These are phyloP conservation scores for Cyclocybe aegerita DNA, from an alignment of 768 basidiomycete genomes.

Conservation along the genomic window DNA sequence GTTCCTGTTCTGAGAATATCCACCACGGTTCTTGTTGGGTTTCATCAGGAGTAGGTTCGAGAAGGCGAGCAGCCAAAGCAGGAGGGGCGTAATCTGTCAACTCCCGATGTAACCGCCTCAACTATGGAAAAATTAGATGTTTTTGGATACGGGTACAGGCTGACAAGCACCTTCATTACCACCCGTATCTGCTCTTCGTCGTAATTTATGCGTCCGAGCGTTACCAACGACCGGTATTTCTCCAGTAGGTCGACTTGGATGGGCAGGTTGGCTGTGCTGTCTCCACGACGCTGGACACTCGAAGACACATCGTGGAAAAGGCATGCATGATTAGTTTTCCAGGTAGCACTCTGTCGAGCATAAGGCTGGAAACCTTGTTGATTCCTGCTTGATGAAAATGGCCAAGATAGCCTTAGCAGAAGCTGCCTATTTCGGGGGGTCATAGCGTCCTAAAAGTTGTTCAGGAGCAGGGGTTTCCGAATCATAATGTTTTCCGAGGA, in stretches of 20 bases:
- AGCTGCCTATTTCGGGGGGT: too few species aligned
- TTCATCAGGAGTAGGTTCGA: constrained; percentile 23
- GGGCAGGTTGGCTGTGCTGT: constrained; percentile 10
- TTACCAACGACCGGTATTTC: constrained; percentile 45
- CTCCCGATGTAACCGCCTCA: constrained; percentile 45
- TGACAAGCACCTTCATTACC: constrained; percentile 38
- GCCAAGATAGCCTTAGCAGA: too few species aligned
- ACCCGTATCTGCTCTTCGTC: constrained; percentile 55
- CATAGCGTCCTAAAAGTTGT: too few species aligned
- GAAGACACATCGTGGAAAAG: neutral
- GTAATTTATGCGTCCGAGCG: constrained; percentile 43
- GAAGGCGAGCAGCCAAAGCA: constrained; percentile 17
- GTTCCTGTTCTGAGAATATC: constrained; percentile 17
- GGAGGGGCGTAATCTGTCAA: constrained; percentile 52
- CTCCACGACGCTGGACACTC: neutral
- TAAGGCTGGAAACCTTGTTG: too few species aligned
- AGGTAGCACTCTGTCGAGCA: too few species aligned
- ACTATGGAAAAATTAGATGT: constrained; percentile 25
- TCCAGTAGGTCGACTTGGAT: constrained; percentile 42
- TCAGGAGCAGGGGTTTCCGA: too few species aligned
- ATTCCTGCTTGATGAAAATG: too few species aligned
- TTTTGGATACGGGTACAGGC: neutral
- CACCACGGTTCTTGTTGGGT: constrained; percentile 31
- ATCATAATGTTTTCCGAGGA: too few species aligned
- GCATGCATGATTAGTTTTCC: too few species aligned